phyloP scores from a whole-genome alignment of 108 stramenopile genomes.

The Skeletonema tropicum region DNA sequence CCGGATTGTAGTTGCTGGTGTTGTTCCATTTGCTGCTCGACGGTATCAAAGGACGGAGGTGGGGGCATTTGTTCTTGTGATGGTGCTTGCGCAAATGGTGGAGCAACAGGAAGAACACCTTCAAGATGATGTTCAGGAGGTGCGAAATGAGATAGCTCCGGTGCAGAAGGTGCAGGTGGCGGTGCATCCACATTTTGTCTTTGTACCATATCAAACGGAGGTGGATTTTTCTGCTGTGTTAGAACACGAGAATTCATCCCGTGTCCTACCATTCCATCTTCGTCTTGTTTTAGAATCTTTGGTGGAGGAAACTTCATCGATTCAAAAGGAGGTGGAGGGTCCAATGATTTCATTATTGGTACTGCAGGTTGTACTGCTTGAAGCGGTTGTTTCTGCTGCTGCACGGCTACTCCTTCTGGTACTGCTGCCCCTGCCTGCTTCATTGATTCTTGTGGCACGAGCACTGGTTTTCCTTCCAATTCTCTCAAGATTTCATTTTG shows the following conservation, averaged over 20 bases:
- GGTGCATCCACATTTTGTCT: not conserved
- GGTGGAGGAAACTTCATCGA: conserved; percentile 20
- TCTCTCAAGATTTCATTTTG: conserved; percentile 26
- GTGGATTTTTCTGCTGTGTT: conserved; percentile 41
- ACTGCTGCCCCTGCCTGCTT: conserved; percentile 1
- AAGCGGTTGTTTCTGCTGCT: not conserved
- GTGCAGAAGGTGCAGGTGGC: conserved; percentile 2
- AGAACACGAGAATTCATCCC: conserved; percentile 26
- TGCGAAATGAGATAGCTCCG: conserved; percentile 20
- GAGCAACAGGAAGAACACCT: conserved; percentile 38
- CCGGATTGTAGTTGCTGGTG: conserved; percentile 40
- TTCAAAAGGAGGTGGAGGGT: conserved; percentile 45
- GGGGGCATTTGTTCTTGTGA: conserved; percentile 24
- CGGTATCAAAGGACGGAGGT: conserved; percentile 65
- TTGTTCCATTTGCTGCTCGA: conserved; percentile 31
- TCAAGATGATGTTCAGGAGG: conserved; percentile 29
- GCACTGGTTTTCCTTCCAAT: conserved; percentile 12
- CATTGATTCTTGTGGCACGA: conserved; percentile 6
- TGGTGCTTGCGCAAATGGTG: conserved; percentile 18
- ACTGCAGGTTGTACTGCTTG: conserved; percentile 14
- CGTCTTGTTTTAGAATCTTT: not conserved
- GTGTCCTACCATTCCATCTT: conserved; percentile 15
- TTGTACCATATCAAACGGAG: conserved; percentile 53
- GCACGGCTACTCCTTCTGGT: not conserved
- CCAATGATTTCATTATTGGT: conserved; percentile 34